phyloP scores from a whole-genome alignment of 78 protist species.

The Dictyostelium citrinum region DNA sequence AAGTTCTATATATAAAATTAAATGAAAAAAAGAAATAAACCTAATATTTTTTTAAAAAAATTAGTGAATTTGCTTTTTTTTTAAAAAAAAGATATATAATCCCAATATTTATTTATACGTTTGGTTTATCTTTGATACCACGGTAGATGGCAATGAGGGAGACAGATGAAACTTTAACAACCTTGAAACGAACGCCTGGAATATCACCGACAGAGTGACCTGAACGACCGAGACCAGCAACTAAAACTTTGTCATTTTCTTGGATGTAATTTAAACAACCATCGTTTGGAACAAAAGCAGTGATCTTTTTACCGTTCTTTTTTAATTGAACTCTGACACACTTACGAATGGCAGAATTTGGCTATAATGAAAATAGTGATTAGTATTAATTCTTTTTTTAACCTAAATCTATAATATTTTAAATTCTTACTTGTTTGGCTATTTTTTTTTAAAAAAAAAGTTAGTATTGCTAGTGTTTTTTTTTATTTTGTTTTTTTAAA shows the following conservation, averaged over 20 bases:
- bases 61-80: not conserved
- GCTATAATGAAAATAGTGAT: slow-evolving; percentile 79
- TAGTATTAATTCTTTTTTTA: not conserved
- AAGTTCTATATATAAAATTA: no score
- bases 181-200: slow-evolving; percentile 99
- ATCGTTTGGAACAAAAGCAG: slow-evolving; percentile 99
- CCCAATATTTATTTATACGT: slow-evolving; percentile 40
- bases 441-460: not conserved
- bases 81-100: not conserved
- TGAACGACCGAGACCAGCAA: slow-evolving; percentile 99
- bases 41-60: no score
- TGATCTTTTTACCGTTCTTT: slow-evolving; percentile 99
- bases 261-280: slow-evolving; percentile 99
- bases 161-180: slow-evolving; percentile 97
- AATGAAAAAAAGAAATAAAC: no score
- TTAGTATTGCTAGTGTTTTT: not conserved
- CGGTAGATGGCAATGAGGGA: slow-evolving; percentile 89
- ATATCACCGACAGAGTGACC: slow-evolving; percentile 99
- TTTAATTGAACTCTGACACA: slow-evolving; percentile 99
- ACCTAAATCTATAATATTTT: not conserved
- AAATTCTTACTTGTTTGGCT: slow-evolving; percentile 1
- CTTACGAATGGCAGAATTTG: slow-evolving; percentile 99
- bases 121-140: slow-evolving; percentile 96
- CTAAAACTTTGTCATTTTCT: slow-evolving; percentile 99
- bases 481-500: slow-evolving; percentile 16